Conservation (phyloP, 176 grass and related monocot species). For the Oryza rufipogon region DNA sequence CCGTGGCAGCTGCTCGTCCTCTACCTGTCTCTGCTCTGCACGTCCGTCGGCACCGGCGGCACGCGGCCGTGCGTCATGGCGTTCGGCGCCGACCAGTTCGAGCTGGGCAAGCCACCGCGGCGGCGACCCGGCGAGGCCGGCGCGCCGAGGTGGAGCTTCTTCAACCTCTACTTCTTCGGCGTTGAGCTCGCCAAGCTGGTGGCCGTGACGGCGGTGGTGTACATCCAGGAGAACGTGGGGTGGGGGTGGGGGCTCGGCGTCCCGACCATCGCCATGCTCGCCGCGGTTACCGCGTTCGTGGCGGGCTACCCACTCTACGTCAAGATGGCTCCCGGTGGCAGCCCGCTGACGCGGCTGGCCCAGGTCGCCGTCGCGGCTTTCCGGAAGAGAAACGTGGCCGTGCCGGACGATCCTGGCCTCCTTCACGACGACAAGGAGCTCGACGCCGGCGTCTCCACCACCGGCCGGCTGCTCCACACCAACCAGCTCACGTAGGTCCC, state of each 20-base stretch:
- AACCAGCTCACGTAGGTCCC: constrained; percentile 66
- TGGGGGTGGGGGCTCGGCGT: constrained; percentile 73
- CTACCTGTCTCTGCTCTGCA: constrained; percentile 67
- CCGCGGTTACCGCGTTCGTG: constrained; percentile 59
- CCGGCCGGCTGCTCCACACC: constrained; percentile 69
- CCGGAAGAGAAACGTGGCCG: constrained; percentile 51
- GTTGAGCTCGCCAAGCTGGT: constrained; percentile 53
- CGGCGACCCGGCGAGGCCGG: not conserved
- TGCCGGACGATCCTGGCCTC: constrained; percentile 40
- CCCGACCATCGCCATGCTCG: constrained; percentile 60
- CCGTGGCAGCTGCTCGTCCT: constrained; percentile 55
- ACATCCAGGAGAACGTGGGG: constrained; percentile 66
- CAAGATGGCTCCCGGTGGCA: constrained; percentile 57
- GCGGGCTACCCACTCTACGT: constrained; percentile 64
- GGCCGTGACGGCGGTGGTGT: constrained; percentile 60
- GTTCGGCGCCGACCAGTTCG: constrained; percentile 83
- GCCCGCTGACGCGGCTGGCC: constrained; percentile 55
- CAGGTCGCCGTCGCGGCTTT: constrained; percentile 59
- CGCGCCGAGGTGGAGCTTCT: constrained; percentile 57
- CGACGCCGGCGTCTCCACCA: constrained; percentile 54
- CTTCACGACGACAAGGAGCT: constrained; percentile 70
- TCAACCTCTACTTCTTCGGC: constrained; percentile 76
- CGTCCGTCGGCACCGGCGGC: constrained; percentile 69
- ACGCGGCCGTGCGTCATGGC: constrained; percentile 74
- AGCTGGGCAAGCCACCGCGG: constrained; percentile 13